Conservation (phyloP, 176 grass and related monocot species). For the Saccharum officinarum region DNA sequence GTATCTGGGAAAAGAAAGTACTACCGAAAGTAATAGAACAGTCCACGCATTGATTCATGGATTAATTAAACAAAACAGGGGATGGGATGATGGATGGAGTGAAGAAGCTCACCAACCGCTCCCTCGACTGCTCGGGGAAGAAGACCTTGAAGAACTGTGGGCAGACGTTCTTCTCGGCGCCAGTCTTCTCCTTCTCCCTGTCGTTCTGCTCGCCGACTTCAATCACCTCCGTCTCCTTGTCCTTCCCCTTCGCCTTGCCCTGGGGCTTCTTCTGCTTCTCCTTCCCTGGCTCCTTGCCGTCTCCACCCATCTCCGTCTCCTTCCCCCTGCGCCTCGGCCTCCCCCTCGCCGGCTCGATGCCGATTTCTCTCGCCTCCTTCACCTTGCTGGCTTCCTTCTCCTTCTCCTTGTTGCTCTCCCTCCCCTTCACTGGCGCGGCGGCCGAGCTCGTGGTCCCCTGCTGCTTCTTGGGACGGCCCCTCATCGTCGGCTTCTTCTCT, state of each 20-base stretch:
- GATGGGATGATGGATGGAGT: neutral
- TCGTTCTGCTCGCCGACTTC: neutral
- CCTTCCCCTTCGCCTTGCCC: neutral
- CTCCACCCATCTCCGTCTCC: neutral
- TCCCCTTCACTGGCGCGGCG: neutral
- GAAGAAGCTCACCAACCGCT: constrained; percentile 41
- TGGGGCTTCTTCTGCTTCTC: neutral
- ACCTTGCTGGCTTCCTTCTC: neutral
- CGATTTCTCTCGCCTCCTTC: neutral
- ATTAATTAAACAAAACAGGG: neutral
- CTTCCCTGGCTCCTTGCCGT: neutral
- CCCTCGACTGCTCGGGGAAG: constrained; percentile 19
- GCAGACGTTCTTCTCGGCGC: neutral
- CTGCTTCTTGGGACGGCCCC: neutral
- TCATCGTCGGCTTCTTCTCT: neutral
- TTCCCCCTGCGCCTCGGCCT: neutral
- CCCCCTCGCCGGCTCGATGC: neutral
- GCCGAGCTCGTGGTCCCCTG: neutral
- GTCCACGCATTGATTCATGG: neutral
- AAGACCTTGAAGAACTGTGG: constrained; percentile 57
- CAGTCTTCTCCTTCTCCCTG: neutral
- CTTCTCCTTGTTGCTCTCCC: neutral
- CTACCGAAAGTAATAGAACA: neutral
- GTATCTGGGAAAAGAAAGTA: neutral
- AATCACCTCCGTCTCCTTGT: neutral